Conservation (phyloP, 441 rosid genomes). For the Populus hybrid region DNA sequence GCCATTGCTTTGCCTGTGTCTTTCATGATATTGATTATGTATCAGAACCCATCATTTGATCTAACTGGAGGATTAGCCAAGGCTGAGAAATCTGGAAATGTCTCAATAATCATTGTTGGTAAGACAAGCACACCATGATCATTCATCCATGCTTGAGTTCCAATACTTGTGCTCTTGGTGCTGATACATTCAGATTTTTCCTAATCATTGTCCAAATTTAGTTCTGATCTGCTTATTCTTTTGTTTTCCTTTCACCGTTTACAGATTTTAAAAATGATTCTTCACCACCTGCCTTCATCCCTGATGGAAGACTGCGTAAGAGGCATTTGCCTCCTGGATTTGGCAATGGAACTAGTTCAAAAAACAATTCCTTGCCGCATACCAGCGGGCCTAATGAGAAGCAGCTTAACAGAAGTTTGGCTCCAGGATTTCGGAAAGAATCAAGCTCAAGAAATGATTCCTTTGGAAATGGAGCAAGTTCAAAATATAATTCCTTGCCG, state of each 20-base stretch:
- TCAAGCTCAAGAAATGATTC: neutral
- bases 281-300: neutral
- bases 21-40: neutral
- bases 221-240: neutral
- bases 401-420: neutral
- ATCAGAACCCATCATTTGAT: neutral
- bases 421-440: neutral
- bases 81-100: neutral
- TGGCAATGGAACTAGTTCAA: neutral
- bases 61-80: neutral
- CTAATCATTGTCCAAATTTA: neutral
- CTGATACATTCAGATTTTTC: neutral
- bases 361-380: neutral
- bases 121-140: neutral
- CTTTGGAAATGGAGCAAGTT: neutral
- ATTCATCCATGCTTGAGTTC: neutral
- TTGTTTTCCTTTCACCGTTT: neutral
- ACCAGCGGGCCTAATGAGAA: neutral
- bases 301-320: neutral
- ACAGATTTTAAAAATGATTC: neutral
- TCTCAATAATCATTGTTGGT: neutral
- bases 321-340: neutral
- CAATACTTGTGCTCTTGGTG: neutral
- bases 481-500: neutral
- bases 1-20: neutral